Base-by-base conservation (phyloP, 192 early-diverging fungal species). In the Gonapodya prolifera region DNA sequence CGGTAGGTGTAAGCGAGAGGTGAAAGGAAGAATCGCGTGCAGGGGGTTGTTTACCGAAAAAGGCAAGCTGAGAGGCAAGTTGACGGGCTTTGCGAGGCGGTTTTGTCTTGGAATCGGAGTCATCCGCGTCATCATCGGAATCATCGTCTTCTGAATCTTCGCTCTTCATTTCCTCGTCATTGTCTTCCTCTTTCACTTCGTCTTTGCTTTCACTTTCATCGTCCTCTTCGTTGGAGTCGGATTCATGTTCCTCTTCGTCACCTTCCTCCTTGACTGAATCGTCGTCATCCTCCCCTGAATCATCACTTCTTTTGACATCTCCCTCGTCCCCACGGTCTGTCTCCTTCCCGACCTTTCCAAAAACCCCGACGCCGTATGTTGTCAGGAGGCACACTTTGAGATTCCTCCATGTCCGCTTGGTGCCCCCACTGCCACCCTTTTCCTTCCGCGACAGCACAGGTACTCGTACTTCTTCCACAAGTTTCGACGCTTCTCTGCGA, bases 1-100 rank as follows among this genome's bases (percentile, higher is more conserved):
- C 8, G 23, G 30, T 34, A 13, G 32, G 33, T 74, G 77, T 35
- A 78, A 16, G 70, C 23, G 29, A 79, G 75, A 77, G 75, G 34
- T 30, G 82, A 35, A 30, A 30, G 30, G 23, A 61, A 61, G 23
- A 8, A 23, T 23, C 8, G 45, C 8, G 45, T 23, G 8, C 45
- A 23, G 45, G 45, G 45, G 45, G 45, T 8, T 23, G 45, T 23
- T 8, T 61, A 61, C 45, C 45, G 45, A 61, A 61, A 61, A 61
- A 23, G 45, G 23, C 8, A 16, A 61, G 23, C 23, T 61, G 45
- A 61, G 45, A 61, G 8, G 23, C 23, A 23, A 61, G 45, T 61
- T 23, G 45, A 16, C 23, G 45, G 23, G 45, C 45, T 8, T 61
- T 61, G 45, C 8, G 8, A 23, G 45, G 23, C 23, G 8, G 45